Base-by-base conservation (phyloP, 2,329 filamentous ascomycete species). In the Helotiales sp. region DNA sequence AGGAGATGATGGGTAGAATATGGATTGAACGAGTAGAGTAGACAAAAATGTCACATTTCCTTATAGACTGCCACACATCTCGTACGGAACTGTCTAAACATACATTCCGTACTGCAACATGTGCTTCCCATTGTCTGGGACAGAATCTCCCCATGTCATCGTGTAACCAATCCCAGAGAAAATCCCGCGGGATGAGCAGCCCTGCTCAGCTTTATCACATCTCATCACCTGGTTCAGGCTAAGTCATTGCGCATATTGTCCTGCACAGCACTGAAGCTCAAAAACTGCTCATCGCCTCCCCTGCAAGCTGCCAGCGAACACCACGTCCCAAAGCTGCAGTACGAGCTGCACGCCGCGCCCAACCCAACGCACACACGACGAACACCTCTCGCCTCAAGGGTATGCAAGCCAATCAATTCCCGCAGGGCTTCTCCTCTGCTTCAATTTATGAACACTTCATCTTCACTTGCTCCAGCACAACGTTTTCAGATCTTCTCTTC, bases 341-440 rank as follows among this genome's bases (percentile, higher is more conserved):
- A 15, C 17, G 32, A 57, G 3, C 32, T 45, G 20, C 55, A 32
- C 20, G 55, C 37, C 37, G 17, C 20, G 22, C 57, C 57, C 57
- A 60, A 60, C 57, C 20, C 57, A 60, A 26, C 57, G 20, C 57
- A 60, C 57, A 60, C 57, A 60, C 57, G 20, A 60, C 24, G 34
- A 45, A 30, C 57, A 60, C 37, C 22, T 20, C 26, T 37, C 52
- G 28, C 30, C 15, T 17, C 28, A 52, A 59, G n/a, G 17, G 7
- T 15, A 37, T 37, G 37, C 24, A 28, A 47, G 37, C 57, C 37
- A 60, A 60, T 60, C 34, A 28, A 45, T 60, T 30, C 13, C 5
- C 22, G 24, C 57, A 43, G 24, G 57, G 57, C 57, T 60, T 59
- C 32, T 26, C 15, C 13, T 26, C n/a, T 37, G 11, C 32, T 7